phyloP scores from a whole-genome alignment of 371 early-diverging fungal genomes.

The Entomophthora muscae region DNA sequence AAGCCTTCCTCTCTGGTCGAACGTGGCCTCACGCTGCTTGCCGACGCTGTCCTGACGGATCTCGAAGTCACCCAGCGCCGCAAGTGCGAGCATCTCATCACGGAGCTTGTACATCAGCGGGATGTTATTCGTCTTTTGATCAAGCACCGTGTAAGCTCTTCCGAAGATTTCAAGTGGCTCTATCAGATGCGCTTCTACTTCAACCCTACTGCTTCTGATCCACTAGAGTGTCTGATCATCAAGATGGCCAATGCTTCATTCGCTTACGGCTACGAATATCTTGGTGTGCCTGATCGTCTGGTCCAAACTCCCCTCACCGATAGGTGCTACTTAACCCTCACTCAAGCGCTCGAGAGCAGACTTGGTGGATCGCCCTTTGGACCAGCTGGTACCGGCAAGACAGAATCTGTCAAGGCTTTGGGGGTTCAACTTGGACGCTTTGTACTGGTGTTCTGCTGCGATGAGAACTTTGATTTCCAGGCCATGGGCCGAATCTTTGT shows the following conservation, averaged over 20 bases:
- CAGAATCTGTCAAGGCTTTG: conserved; percentile 95
- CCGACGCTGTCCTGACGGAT: conserved; percentile 82
- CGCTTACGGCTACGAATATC: conserved; percentile 92
- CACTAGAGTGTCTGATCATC: conserved; percentile 55
- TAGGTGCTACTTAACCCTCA: conserved; percentile 91
- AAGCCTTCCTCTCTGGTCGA: conserved; percentile 42
- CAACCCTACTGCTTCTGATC: conserved; percentile 34
- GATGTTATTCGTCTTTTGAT: conserved; percentile 74
- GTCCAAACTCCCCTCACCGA: conserved; percentile 97
- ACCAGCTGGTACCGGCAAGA: conserved; percentile 90
- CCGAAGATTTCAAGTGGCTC: conserved; percentile 85
- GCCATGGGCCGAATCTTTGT: conserved; percentile 99
- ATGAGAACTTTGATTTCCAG: conserved; percentile 98
- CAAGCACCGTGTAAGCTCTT: conserved; percentile 26
- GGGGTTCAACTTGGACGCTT: conserved; percentile 91
- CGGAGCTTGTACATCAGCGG: conserved; percentile 95
- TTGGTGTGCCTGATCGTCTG: conserved; percentile 88
- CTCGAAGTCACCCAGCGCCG: conserved; percentile 63
- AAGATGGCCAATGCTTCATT: conserved; percentile 89
- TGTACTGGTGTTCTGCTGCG: conserved; percentile 98
- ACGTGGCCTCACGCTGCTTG: conserved; percentile 63
- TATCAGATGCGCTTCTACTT: conserved; percentile 96
- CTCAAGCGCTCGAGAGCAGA: conserved; percentile 83
- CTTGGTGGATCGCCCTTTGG: conserved; percentile 96
- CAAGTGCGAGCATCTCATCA: conserved; percentile 94